Percentiles rank a stretch among this genome's conserved stretches.
phyloP scores from a whole-genome alignment of 805 yeast species.

The Citeromyces matritensis region DNA sequence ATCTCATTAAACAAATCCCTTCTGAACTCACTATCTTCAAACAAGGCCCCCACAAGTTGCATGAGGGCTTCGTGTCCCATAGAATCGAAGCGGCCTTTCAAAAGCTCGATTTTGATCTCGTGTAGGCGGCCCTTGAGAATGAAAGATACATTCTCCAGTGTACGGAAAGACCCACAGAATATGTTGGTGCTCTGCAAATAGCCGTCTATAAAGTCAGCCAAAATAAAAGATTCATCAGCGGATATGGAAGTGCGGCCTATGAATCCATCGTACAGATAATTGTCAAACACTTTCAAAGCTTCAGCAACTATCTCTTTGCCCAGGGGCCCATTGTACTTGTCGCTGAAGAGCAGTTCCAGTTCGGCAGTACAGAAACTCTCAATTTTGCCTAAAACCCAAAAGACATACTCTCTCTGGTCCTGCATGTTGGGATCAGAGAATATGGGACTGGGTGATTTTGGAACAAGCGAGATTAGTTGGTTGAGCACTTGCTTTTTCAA shows the following conservation, averaged over 20 bases:
- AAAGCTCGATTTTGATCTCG: constrained; percentile 30
- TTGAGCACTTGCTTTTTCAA: no score
- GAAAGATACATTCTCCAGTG: constrained; percentile 12
- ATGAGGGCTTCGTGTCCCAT: constrained; percentile 30
- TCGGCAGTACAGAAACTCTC: no score
- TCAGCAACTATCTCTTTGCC: neutral
- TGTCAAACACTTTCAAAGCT: neutral
- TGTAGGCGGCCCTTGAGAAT: constrained; percentile 19
- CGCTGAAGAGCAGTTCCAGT: neutral
- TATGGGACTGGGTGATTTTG: no score
- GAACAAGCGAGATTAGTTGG: no score
- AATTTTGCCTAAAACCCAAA: no score
- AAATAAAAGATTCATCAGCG: neutral
- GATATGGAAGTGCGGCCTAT: neutral
- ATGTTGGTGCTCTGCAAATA: no score
- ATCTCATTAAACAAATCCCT: constrained; percentile 29
- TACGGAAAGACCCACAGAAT: constrained; percentile 6
- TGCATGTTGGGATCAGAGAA: no score
- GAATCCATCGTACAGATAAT: neutral
- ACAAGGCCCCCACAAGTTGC: constrained; percentile 22
- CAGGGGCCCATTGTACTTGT: neutral
- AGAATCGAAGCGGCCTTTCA: constrained; percentile 35
- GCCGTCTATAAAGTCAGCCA: no score
- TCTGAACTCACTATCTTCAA: constrained; percentile 29
- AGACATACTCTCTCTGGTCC: no score